These are phyloP conservation scores for Penicillium digitatum DNA, from an alignment of 2,329 filamentous ascomycete genomes.

Conservation along the genomic window DNA sequence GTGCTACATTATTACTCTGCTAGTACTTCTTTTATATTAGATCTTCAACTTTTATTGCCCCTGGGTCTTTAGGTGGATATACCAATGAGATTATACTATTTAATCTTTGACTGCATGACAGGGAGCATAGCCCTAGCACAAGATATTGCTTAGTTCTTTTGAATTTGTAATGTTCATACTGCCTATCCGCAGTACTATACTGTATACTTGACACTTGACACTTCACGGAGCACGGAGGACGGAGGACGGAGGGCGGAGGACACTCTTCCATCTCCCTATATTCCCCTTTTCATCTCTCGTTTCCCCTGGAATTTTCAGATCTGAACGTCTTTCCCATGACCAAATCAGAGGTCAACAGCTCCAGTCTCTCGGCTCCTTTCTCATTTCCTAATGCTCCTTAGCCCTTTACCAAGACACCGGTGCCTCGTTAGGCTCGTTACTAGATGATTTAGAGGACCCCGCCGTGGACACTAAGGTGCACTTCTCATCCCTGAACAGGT, in stretches of 20 bases:
- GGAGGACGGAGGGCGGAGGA: no score
- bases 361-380: constrained; percentile 10
- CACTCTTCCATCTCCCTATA: no score
- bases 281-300: no score
- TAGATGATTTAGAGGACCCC: constrained; percentile 7
- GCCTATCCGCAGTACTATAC: no score
- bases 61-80: neutral
- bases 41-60: neutral
- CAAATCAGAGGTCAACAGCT: constrained; percentile 6
- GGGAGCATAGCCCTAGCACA: neutral
- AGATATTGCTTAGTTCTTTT: neutral
- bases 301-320: no score
- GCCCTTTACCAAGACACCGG: neutral
- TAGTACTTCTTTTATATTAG: neutral
- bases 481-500: constrained; percentile 3
- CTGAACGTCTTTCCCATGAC: neutral
- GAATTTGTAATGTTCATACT: neutral
- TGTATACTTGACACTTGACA: no score
- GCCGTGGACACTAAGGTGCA: constrained; percentile 5
- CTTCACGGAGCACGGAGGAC: no score
- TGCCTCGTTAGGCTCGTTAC: constrained; percentile 6
- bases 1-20: no score
- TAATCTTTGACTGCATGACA: neutral
- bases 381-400: neutral
- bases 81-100: neutral